Base-by-base conservation (phyloP, 345 rosid species). In the Noccaea bulbosa region DNA sequence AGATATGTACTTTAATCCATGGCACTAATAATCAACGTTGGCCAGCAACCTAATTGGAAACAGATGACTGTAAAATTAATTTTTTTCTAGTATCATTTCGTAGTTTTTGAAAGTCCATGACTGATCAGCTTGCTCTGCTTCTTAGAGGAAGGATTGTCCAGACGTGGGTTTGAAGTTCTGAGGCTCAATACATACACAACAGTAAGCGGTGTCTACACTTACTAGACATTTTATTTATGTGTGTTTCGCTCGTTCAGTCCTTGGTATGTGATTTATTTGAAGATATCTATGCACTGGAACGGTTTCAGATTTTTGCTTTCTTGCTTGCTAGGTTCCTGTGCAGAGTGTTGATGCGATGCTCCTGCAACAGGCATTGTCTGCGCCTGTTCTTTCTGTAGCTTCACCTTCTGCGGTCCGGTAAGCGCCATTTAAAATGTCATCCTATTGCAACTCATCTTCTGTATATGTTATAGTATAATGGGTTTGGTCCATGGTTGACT, bases 111-210 rank as follows among this genome's bases (percentile, higher is more conserved):
- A 47, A 15, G 12, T 74, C 62, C 16, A 52, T 52, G 49, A 75
- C 57, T 75, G 43, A 75, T n/a, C 38, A 53, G 33, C 27, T 50
- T 58, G 16, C 55, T 24, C 63, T 68, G 51, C 59, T 53, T 69
- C 83, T 70, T 92, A 94, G 99, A 89, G 81, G 89, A 85, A 71
- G 91, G 93, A 57, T 78, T 94, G 66, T 86, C 82, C 22, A 78
- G 69, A 65, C 97, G 99, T 70, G 99, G 97, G 44, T 94, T 91
- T 81, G 86, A 94, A 71, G 97, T 94, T 60, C 46, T 84, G 61
- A 89, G 99, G 80, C 83, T 94, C 62, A 91, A 94, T 70, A 89
- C 99, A 32, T 94, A 94, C 76, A 83, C 93, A 46, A 94, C 99
- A 5, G 99, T 94, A 83, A 88, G 93, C 81, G 44, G 16, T 76